Percentiles rank a stretch among this genome's conserved stretches.
Conservation (phyloP, 2,329 filamentous ascomycete genomes). For the Beauveria sp. region DNA sequence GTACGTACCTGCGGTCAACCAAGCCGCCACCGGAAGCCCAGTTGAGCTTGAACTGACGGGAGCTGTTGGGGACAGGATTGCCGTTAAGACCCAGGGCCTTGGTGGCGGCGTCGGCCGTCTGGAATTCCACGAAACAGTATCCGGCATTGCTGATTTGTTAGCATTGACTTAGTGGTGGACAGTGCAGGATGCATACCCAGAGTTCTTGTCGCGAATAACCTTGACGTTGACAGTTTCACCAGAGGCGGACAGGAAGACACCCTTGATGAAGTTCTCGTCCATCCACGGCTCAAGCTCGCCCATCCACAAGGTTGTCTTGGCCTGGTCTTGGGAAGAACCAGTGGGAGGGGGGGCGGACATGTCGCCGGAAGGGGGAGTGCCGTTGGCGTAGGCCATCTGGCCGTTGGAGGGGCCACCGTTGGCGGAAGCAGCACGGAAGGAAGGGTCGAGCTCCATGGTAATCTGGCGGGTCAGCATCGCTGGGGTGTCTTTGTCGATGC, state of each 20-base stretch:
- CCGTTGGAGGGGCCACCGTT: conserved; percentile 24
- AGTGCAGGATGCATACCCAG: conserved; percentile 54
- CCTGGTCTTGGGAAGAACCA: conserved; percentile 34
- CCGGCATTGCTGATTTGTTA: conserved; percentile 69
- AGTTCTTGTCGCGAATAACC: conserved; percentile 99
- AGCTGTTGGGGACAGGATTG: conserved; percentile 83
- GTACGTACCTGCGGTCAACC: conserved; percentile 75
- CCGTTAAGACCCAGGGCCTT: conserved; percentile 91
- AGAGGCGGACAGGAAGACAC: conserved; percentile 79
- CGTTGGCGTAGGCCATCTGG: conserved; percentile 31
- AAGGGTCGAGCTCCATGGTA: conserved; percentile 26
- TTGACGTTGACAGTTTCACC: conserved; percentile 96
- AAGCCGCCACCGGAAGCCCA: conserved; percentile 96
- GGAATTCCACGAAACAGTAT: conserved; percentile 97
- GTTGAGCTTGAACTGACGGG: conserved; percentile 96
- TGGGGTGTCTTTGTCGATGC: background rate
- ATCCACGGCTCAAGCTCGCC: conserved; percentile 98
- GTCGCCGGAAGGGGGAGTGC: conserved; percentile 31
- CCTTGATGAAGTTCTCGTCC: conserved; percentile 97
- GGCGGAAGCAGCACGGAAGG: conserved; percentile 23
- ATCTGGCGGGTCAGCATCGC: conserved; percentile 14
- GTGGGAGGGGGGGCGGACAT: conserved; percentile 28
- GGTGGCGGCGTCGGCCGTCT: conserved; percentile 71
- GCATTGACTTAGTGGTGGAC: background rate
- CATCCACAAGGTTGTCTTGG: conserved; percentile 67